Percentiles rank a stretch among this genome's conserved stretches.
phyloP scores from a whole-genome alignment of 2,329 filamentous ascomycete species.

The Arthrobotrys iridis region DNA sequence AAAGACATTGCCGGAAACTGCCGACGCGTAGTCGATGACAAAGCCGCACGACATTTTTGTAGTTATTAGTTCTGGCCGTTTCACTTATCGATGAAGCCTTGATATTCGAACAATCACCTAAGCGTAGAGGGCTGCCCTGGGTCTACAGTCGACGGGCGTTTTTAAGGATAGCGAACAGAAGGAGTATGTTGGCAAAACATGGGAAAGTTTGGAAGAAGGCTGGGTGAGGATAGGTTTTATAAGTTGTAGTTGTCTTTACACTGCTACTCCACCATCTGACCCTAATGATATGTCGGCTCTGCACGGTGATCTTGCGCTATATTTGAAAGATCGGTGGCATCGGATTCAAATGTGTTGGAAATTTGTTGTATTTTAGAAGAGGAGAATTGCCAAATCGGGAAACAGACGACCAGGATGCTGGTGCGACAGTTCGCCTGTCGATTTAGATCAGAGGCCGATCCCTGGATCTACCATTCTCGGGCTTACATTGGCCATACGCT shows the following conservation, averaged over 20 bases:
- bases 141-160: background rate
- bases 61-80: background rate
- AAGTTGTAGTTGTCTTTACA: background rate
- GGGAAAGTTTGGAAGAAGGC: background rate
- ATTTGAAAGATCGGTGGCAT: constrained; percentile 23
- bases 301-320: constrained; percentile 8
- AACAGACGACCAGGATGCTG: background rate
- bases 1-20: constrained; percentile 17
- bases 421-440: background rate
- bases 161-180: background rate
- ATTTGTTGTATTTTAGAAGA: constrained; percentile 22
- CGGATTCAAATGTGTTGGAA: constrained; percentile 15
- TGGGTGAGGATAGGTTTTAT: constrained; percentile 26
- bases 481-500: background rate
- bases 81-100: background rate
- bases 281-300: constrained; percentile 3
- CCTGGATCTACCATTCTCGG: background rate
- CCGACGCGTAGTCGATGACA: background rate
- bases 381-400: background rate
- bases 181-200: constrained; percentile 32
- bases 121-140: background rate
- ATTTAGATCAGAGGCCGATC: background rate
- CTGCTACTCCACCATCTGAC: background rate
- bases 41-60: constrained; percentile 44
- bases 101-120: constrained; percentile 12